Evolutionary conservation across 169 alveolate genomes (phyloP), one percentile per base, ranked within the genome.

Genomic region (Eimeria mitis): DNA sequence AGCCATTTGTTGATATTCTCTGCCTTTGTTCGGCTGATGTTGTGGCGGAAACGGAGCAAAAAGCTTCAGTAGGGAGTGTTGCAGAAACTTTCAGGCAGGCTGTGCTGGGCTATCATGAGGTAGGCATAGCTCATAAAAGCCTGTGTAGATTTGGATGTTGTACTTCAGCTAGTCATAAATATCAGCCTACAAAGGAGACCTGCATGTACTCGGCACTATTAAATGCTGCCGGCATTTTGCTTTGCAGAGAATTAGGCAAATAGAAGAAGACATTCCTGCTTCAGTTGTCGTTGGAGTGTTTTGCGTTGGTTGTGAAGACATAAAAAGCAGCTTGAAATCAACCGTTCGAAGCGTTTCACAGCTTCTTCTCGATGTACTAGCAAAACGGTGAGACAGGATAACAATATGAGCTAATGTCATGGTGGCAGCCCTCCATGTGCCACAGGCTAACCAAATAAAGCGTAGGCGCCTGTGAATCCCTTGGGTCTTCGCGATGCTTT

Each of bases 221-320:
- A 31, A 54, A 52, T 14, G 40, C 28, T 59, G 61, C 42, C 59
- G 25, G 37, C 25, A n/a, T 44, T 59, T 42, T 49, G 9, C 61
- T 87, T 87, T 54, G 52, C 96, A 92, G 96, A 63, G 94, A 65
- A 99, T 97, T 84, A 97, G 96, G 65, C 96, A 96, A 88, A 96
- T 99, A 2, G 92, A 96, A 79, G 97, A 95, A 23, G 98, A 97
- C 76, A 98, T 99, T 79, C 99, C 99, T 52, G 98, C 97, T 89
- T 89, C 95, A 73, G 96, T 97, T 49, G 95, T 92, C 75, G 98
- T 99, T 65, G 98, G 99, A 13, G 97, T 98, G 91, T 99, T 99
- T 97, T 95, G 98, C 95, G 97, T 99, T 37, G 97, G 98, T 97
- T 98, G 99, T 84, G 97, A 97, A 75, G 99, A 98, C 94, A 98